A percentile compares a stretch with the other conserved stretches of the same genome.
These are phyloP conservation scores for Sporopachydermia lactativora DNA, from an alignment of 805 yeast genomes.

Conservation along the genomic window DNA sequence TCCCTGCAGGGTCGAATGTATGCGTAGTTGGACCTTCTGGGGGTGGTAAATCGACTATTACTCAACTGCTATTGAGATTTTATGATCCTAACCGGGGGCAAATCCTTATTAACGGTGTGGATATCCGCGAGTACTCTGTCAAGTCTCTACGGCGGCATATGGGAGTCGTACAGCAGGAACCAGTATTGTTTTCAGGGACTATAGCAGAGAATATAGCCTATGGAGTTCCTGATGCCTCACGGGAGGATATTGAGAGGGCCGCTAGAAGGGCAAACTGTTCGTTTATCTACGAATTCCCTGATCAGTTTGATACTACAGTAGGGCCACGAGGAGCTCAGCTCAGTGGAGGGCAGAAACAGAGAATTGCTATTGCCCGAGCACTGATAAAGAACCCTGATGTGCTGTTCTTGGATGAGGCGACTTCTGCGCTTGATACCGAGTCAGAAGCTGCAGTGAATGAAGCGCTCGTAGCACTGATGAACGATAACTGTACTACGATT, in stretches of 20 bases:
- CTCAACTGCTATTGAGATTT: conserved; percentile 65
- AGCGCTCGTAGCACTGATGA: conserved; percentile 43
- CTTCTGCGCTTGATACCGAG: conserved; percentile 83
- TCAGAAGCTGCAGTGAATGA: conserved; percentile 76
- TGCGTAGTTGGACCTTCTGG: conserved; percentile 98
- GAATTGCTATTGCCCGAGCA: conserved; percentile 85
- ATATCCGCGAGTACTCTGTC: conserved; percentile 51
- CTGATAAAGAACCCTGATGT: conserved; percentile 65
- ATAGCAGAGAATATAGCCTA: conserved; percentile 73
- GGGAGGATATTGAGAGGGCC: conserved; percentile 40
- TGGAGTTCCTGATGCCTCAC: conserved; percentile 45
- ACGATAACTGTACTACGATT: conserved; percentile 55
- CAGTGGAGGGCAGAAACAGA: conserved; percentile 91
- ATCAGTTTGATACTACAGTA: conserved; percentile 65
- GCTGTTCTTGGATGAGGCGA: conserved; percentile 85
- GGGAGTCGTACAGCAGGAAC: conserved; percentile 93
- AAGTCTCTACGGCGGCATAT: conserved; percentile 57
- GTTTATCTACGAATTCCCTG: conserved; percentile 66
- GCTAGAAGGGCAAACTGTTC: conserved; percentile 68
- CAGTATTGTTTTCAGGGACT: conserved; percentile 76
- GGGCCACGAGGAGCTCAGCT: conserved; percentile 83
- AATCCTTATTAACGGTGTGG: conserved; percentile 48
- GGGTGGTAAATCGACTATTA: conserved; percentile 84
- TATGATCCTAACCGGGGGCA: conserved; percentile 65
- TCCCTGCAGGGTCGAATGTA: conserved; percentile 72